phyloP scores from a whole-genome alignment of 768 basidiomycete genomes.

The Pisolithus microcarpus region DNA sequence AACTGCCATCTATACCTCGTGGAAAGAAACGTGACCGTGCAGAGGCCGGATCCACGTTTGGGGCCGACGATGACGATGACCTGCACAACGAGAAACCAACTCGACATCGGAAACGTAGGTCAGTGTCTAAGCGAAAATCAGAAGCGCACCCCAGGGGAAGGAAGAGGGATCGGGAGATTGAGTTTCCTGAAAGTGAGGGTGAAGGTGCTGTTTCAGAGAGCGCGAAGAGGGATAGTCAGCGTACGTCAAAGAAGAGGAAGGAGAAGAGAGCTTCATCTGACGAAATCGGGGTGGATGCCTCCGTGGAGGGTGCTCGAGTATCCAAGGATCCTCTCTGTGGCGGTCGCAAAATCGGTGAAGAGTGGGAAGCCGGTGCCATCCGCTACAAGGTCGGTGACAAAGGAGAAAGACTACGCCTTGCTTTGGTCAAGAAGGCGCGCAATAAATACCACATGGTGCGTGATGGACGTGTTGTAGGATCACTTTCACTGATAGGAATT shows the following conservation, averaged over 20 bases:
- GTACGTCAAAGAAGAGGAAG: conserved; percentile 42
- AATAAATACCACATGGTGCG: conserved; percentile 70
- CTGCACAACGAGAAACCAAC: conserved; percentile 35
- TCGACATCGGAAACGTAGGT: conserved; percentile 51
- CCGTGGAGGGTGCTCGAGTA: conserved; percentile 39
- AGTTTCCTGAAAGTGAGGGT: conserved; percentile 33
- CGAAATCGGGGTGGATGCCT: conserved; percentile 38
- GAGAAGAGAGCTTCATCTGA: conserved; percentile 40
- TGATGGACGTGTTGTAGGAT: neutral
- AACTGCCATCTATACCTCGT: conserved; percentile 29
- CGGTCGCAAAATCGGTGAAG: conserved; percentile 59
- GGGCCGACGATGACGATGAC: conserved; percentile 44
- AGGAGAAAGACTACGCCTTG: conserved; percentile 62
- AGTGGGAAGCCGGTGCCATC: conserved; percentile 69
- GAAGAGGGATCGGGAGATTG: conserved; percentile 60
- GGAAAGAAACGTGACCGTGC: conserved; percentile 74
- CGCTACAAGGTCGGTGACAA: conserved; percentile 65
- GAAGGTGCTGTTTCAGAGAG: conserved; percentile 11
- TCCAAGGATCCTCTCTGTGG: conserved; percentile 48
- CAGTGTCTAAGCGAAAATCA: conserved; percentile 46
- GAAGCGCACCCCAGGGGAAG: conserved; percentile 45
- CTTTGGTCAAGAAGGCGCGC: conserved; percentile 63
- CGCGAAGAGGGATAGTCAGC: conserved; percentile 3
- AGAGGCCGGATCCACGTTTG: conserved; percentile 67
- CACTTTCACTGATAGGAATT: neutral